These are phyloP conservation scores for Rhytidhysteron rufulum DNA, from an alignment of 2,329 filamentous ascomycete species.

Conservation along the genomic window DNA sequence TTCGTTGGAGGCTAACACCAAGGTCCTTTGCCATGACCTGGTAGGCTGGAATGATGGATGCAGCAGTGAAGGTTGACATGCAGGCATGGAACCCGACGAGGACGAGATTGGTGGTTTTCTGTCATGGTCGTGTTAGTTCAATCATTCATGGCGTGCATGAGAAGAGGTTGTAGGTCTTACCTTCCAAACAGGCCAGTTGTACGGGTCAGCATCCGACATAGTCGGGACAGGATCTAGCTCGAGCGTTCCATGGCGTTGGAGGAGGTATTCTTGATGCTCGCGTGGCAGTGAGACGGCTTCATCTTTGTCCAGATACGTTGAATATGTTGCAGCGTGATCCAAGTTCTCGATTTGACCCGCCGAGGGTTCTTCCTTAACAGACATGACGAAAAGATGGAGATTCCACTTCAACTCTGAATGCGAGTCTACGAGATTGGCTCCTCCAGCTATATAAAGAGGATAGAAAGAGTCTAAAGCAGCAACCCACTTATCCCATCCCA, in stretches of 20 bases:
- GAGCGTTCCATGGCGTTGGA: constrained; percentile 51
- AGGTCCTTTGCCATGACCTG: constrained; percentile 51
- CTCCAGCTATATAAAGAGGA: too few relatives aligned
- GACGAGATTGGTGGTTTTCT: constrained; percentile 52
- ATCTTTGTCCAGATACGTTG: constrained; percentile 22
- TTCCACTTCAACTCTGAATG: too few relatives aligned
- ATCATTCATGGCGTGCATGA: not conserved
- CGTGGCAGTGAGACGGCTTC: constrained; percentile 35
- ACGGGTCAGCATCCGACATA: constrained; percentile 50
- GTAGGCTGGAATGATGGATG: constrained; percentile 54
- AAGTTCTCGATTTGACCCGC: constrained; percentile 15
- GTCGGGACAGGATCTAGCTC: constrained; percentile 53
- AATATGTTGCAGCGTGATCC: constrained; percentile 23
- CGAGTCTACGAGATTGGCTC: too few relatives aligned
- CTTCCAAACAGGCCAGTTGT: constrained; percentile 54
- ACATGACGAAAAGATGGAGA: not conserved
- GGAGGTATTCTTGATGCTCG: constrained; percentile 49
- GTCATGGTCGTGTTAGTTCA: constrained; percentile 2
- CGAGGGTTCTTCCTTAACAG: not conserved
- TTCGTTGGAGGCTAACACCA: constrained; percentile 44
- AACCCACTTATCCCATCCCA: too few relatives aligned
- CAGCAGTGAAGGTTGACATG: constrained; percentile 55
- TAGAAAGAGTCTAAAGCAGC: too few relatives aligned
- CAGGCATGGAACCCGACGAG: constrained; percentile 56
- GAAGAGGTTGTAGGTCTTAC: constrained; percentile 24